Evolutionary conservation across 2,329 filamentous ascomycete species (phyloP).

Genomic region (Aureobasidium lini): DNA sequence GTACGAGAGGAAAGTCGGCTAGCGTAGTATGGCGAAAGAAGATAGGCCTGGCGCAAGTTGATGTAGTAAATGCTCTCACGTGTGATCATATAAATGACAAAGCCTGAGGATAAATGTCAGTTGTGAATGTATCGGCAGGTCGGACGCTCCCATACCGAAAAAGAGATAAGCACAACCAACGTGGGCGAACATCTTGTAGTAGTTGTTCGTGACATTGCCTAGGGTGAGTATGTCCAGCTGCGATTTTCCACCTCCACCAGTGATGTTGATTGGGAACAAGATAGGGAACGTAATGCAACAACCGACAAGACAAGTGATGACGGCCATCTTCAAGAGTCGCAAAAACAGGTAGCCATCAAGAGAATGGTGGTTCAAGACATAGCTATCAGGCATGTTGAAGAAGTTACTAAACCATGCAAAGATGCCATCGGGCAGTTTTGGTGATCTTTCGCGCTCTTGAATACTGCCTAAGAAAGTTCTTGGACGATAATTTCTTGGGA

Average conservation of each 20-base stretch:
- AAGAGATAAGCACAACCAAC: conserved; percentile 74
- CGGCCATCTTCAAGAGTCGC: conserved; percentile 73
- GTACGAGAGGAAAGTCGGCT: conserved; percentile 84
- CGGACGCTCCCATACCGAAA: conserved; percentile 47
- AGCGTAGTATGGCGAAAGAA: conserved; percentile 75
- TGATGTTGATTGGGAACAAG: conserved; percentile 81
- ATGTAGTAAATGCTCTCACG: conserved; percentile 87
- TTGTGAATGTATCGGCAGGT: neutral
- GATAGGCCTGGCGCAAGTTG: conserved; percentile 86
- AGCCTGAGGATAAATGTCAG: conserved; percentile 37
- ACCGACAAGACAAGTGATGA: conserved; percentile 75
- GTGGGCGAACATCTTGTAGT: conserved; percentile 71
- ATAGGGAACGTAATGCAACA: conserved; percentile 80
- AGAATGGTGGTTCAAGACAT: conserved; percentile 81
- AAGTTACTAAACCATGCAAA: conserved; percentile 41
- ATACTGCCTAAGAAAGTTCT: conserved; percentile 39
- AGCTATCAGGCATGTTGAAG: conserved; percentile 58
- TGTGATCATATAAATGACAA: conserved; percentile 81
- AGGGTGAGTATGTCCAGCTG: conserved; percentile 76
- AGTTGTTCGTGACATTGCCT: conserved; percentile 61
- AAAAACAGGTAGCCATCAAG: conserved; percentile 88
- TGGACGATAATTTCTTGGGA: conserved; percentile 38
- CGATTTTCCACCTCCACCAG: conserved; percentile 56
- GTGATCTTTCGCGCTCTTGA: conserved; percentile 34
- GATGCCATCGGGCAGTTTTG: conserved; percentile 27